Conservation (phyloP, 371 early-diverging fungal species). For the Apophysomyces trapeziformis region DNA sequence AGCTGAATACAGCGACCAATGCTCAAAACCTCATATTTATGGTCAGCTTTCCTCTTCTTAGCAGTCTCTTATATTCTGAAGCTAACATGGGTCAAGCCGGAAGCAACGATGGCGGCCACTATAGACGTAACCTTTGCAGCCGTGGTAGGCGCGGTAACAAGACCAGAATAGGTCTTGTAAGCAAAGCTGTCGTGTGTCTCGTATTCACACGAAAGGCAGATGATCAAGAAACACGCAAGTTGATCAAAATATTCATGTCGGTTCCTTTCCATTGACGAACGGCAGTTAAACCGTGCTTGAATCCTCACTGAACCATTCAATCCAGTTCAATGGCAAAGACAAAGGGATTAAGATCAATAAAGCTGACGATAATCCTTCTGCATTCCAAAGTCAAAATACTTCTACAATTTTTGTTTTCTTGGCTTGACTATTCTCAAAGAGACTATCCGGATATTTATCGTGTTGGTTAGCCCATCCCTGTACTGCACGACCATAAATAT, state of each 20-base stretch:
- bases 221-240: conserved; percentile 11
- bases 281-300: too few species aligned
- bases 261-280: not conserved
- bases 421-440: conserved; percentile 10
- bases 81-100: too few species aligned
- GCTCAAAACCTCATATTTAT: too few species aligned
- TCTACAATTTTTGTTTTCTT: conserved; percentile 16
- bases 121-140: too few species aligned
- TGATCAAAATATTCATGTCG: conserved; percentile 2
- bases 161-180: not conserved
- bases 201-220: not conserved
- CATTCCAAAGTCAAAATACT: conserved; percentile 19
- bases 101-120: too few species aligned
- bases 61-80: too few species aligned
- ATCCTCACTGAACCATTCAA: not conserved
- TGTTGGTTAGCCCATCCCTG: conserved; percentile 23
- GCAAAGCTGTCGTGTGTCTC: not conserved
- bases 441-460: conserved; percentile 12
- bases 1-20: too few species aligned
- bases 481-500: conserved; percentile 19
- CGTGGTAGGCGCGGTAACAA: too few species aligned
- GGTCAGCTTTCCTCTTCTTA: too few species aligned
- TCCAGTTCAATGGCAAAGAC: conserved; percentile 5
- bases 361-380: conserved; percentile 14
- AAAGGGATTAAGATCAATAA: conserved; percentile 19